A percentile compares a stretch with the other conserved stretches of the same genome.
Evolutionary conservation across 2,329 filamentous ascomycete genomes (phyloP).

Genomic region (Talaromyces albobiverticillius): DNA sequence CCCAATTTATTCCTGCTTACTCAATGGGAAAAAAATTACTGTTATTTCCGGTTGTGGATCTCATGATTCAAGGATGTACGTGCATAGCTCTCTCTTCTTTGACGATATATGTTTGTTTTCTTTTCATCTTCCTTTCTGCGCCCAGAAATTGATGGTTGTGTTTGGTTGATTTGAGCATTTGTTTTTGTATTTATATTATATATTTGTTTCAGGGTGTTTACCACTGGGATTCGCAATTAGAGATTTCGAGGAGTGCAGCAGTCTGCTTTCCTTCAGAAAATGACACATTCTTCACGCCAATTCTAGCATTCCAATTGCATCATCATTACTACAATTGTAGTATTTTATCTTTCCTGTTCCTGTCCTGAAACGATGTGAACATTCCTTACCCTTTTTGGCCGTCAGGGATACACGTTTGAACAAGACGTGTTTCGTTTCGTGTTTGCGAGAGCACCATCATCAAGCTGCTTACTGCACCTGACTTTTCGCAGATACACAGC

Average conservation of each 20-base stretch:
- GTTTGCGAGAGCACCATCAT: neutral
- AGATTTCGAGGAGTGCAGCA: neutral
- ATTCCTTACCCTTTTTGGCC: neutral
- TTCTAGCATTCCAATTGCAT: slow-evolving; percentile 17
- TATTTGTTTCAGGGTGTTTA: neutral
- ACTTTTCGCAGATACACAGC: neutral
- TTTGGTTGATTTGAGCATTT: slow-evolving; percentile 1
- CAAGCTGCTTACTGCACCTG: neutral
- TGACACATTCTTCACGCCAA: slow-evolving; percentile 7
- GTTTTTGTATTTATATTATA: slow-evolving; percentile 4
- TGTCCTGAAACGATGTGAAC: neutral
- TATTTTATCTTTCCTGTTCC: slow-evolving; percentile 4
- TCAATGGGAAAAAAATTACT: neutral
- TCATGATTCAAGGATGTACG: slow-evolving; percentile 6
- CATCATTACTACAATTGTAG: neutral
- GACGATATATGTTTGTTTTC: neutral
- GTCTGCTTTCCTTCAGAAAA: neutral
- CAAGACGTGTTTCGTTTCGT: neutral
- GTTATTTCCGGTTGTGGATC: neutral
- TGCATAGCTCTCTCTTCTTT: slow-evolving; percentile 11
- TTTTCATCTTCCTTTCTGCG: neutral
- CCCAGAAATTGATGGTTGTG: slow-evolving; percentile 3
- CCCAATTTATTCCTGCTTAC: neutral
- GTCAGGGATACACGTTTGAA: neutral
- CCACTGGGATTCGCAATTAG: neutral